Percentiles rank a stretch among this genome's conserved stretches.
Evolutionary conservation across 768 basidiomycete genomes (phyloP).

Genomic region (Termitomyces sp.): DNA sequence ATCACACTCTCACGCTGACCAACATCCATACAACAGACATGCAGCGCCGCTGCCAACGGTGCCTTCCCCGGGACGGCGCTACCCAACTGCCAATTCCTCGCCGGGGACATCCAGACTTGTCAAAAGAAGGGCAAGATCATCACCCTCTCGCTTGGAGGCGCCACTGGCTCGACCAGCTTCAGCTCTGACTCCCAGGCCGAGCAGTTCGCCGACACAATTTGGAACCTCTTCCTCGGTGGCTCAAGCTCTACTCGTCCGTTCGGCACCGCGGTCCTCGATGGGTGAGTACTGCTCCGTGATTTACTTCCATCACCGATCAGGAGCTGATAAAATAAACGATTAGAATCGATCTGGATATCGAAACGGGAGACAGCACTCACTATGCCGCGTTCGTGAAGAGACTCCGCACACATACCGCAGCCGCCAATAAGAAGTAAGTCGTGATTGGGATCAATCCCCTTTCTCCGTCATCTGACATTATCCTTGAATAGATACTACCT

Average conservation of each 20-base stretch:
- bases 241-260: conserved; percentile 54
- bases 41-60: conserved; percentile 35
- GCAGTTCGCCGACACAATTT: conserved; percentile 52
- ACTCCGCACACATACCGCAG: conserved; percentile 37
- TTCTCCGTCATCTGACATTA: background rate
- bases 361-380: conserved; percentile 45
- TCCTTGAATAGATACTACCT: conserved; percentile 41
- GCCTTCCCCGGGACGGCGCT: conserved; percentile 53
- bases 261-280: conserved; percentile 59
- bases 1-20: background rate
- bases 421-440: conserved; percentile 42
- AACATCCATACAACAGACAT: conserved; percentile 31
- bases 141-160: conserved; percentile 47
- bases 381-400: conserved; percentile 43
- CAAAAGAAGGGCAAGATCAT: conserved; percentile 51
- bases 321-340: background rate
- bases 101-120: conserved; percentile 51
- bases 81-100: conserved; percentile 52
- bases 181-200: conserved; percentile 43
- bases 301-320: no score
- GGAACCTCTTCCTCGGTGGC: conserved; percentile 65
- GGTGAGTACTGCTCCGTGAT: conserved; percentile 26
- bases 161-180: conserved; percentile 47
- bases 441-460: no score
- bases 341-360: conserved; percentile 60